These are phyloP conservation scores for Mycena belliarum DNA, from an alignment of 768 basidiomycete genomes.

Conservation along the genomic window DNA sequence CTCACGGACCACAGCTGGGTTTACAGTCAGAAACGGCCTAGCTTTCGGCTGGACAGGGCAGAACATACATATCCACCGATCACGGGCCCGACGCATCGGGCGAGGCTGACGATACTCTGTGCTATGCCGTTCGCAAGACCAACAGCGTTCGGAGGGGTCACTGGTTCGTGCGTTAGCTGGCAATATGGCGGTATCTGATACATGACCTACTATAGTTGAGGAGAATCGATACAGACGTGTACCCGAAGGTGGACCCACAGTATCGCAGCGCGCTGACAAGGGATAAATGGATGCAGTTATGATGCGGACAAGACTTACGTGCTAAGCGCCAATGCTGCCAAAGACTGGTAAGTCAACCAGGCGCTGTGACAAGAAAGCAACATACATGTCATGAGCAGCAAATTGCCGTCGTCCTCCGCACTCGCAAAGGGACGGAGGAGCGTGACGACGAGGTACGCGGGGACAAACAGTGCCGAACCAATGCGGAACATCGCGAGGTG, in stretches of 20 bases:
- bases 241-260: conserved; percentile 85
- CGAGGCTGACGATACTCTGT: conserved; percentile 92
- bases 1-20: conserved; percentile 73
- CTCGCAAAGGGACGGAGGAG: conserved; percentile 77
- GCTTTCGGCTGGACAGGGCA: conserved; percentile 4
- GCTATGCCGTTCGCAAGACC: conserved; percentile 95
- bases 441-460: conserved; percentile 81
- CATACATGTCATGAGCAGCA: conserved; percentile 81
- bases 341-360: background rate
- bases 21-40: background rate
- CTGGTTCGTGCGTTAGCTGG: conserved; percentile 35
- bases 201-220: conserved; percentile 72
- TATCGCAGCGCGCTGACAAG: conserved; percentile 70
- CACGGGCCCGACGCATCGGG: conserved; percentile 87
- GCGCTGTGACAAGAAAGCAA: conserved; percentile 1
- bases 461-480: conserved; percentile 84
- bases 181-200: background rate
- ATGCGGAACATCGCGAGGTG: conserved; percentile 90
- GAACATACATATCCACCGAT: conserved; percentile 76
- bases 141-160: conserved; percentile 88
- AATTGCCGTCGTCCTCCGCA: conserved; percentile 65
- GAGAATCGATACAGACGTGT: conserved; percentile 87
- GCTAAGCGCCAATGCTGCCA: conserved; percentile 12
- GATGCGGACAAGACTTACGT: conserved; percentile 5
- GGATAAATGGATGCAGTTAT: conserved; percentile 7